Percentiles rank a stretch among this genome's conserved stretches.
phyloP scores from a whole-genome alignment of 306 rosid species.

The Bauhinia variegata region DNA sequence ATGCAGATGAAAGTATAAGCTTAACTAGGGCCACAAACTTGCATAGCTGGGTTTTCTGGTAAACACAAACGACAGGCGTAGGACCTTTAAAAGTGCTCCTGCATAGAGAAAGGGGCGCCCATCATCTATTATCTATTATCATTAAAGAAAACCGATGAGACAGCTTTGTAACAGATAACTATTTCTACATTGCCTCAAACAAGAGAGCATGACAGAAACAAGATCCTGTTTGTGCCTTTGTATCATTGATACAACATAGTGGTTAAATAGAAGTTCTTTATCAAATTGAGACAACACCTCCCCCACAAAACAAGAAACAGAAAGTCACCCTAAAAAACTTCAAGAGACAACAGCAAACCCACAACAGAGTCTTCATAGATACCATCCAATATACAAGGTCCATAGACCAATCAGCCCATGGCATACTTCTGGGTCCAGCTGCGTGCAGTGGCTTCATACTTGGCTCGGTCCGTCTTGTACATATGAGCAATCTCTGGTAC shows the following conservation, averaged over 20 bases:
- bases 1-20: no score
- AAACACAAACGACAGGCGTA: no score
- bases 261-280: slow-evolving; percentile 35
- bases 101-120: no score
- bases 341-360: slow-evolving; percentile 35
- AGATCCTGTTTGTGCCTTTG: slow-evolving; percentile 34
- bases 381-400: slow-evolving; percentile 32
- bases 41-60: no score
- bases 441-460: slow-evolving; percentile 75
- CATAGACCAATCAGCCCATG: slow-evolving; percentile 54
- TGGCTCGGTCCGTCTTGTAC: slow-evolving; percentile 72
- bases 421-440: slow-evolving; percentile 88
- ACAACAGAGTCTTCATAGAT: slow-evolving; percentile 33
- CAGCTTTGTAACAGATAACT: slow-evolving; percentile 25
- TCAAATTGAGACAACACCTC: slow-evolving; percentile 38
- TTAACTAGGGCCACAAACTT: no score
- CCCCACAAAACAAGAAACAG: slow-evolving; percentile 34
- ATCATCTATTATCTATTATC: not conserved
- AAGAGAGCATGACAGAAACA: slow-evolving; percentile 35
- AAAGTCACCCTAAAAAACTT: slow-evolving; percentile 35
- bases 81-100: no score
- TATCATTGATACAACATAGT: slow-evolving; percentile 42
- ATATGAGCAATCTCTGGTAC: slow-evolving; percentile 81
- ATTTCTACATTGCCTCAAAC: slow-evolving; percentile 42
- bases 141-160: not conserved